Evolutionary conservation across 2,329 filamentous ascomycete genomes (phyloP), one percentile per base, ranked within the genome.

Genomic region (Hypomyces rosellus): DNA sequence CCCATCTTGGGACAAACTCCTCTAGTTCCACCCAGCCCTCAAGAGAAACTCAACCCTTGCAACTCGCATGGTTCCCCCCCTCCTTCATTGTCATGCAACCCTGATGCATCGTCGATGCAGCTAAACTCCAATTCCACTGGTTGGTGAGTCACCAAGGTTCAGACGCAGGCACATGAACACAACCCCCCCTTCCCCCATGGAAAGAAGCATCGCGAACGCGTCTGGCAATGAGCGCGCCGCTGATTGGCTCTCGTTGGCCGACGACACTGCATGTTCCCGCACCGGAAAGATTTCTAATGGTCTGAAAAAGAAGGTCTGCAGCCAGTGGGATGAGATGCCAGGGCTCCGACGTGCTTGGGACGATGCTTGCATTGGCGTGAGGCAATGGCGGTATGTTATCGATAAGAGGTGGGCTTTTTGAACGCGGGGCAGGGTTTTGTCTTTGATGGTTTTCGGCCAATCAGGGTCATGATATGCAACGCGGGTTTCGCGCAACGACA

Each of bases 61-160:
- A 30, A 5, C 6, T 30, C 25, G 25, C 6, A 30, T 30, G 25
- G 2, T 2, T 2, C 25, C 25, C 6, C 25, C 9, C 25, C 25
- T 11, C 33, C 30, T 25, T 37, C 48, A 50, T 50, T 48, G 38
- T 53, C 42, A 37, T 47, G 51, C 48, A 50, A 25, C 39, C 18
- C 34, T 37, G 25, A n/a, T 45, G 51, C 51, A 54, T 53, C 51
- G 46, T 45, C 45, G 49, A 42, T 37, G 39, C 42, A 20, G 34
- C 34, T 30, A 40, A 33, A 16, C 16, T 37, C 20, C 38, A 36
- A 37, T 59, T 53, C 55, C 55, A 61, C 51, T 61, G 56, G 59
- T 51, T 52, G 52, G 56, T 61, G 58, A 61, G 53, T 61, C 59
- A 61, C 50, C 37, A 43, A 22, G 25, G 25, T 30, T 30, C 25